Evolutionary conservation across 352 stramenopile species (phyloP).

Genomic region (Thalassiosira oceanica): DNA sequence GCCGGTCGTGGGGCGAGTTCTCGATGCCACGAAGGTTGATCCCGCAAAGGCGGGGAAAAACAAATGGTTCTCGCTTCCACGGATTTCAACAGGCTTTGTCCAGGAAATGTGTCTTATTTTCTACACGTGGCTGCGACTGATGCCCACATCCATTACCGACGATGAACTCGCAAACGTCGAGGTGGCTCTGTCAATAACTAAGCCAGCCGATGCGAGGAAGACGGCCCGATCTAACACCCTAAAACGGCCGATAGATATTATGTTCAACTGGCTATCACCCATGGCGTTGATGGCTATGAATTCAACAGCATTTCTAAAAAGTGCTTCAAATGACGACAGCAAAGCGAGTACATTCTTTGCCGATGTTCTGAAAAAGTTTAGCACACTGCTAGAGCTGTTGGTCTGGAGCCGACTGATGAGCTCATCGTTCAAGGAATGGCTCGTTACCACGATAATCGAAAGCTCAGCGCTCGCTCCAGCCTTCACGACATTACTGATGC

Average conservation of each 20-base stretch:
- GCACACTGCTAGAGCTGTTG: constrained; percentile 30
- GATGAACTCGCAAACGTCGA: constrained; percentile 2
- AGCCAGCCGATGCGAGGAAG: neutral
- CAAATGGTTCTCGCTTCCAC: constrained; percentile 19
- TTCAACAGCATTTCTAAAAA: constrained; percentile 46
- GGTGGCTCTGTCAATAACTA: too few relatives aligned
- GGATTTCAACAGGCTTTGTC: constrained; percentile 25
- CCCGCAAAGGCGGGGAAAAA: constrained; percentile 4
- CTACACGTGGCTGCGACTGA: constrained; percentile 67
- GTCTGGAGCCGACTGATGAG: constrained; percentile 59
- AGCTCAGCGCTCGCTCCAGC: constrained; percentile 58
- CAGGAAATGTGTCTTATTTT: constrained; percentile 61
- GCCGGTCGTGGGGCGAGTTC: constrained; percentile 55
- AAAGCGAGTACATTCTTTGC: constrained; percentile 20
- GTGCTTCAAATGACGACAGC: constrained; percentile 13
- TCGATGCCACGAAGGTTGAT: constrained; percentile 16
- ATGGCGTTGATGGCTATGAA: constrained; percentile 46
- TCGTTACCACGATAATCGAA: constrained; percentile 49
- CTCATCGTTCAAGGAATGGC: constrained; percentile 46
- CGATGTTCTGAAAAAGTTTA: constrained; percentile 44
- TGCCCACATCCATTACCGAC: constrained; percentile 48
- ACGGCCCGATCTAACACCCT: neutral
- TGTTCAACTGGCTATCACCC: constrained; percentile 38
- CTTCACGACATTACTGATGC: constrained; percentile 69
- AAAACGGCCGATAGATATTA: constrained; percentile 52